phyloP scores from a whole-genome alignment of 176 grass and related monocot species.

The Saccharum spontaneum region DNA sequence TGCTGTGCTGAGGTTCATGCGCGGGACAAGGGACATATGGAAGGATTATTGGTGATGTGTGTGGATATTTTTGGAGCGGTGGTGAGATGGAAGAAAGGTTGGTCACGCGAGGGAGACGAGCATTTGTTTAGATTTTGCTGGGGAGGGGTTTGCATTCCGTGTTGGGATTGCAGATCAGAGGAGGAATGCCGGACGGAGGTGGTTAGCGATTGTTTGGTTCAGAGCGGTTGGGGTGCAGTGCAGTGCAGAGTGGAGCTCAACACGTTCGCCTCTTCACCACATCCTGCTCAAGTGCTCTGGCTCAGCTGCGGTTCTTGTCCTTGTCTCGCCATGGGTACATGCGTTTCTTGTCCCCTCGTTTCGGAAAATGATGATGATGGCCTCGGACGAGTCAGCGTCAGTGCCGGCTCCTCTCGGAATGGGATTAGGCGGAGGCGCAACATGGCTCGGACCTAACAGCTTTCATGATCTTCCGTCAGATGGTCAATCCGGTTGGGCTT shows the following conservation, averaged over 20 bases:
- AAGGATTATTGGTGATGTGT: too few species aligned
- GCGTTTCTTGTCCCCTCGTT: neutral
- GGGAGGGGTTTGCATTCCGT: neutral
- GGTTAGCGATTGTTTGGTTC: slow-evolving; percentile 57
- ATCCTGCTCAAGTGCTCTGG: neutral
- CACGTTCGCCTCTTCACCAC: neutral
- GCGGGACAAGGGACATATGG: too few species aligned
- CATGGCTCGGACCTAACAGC: slow-evolving; percentile 22
- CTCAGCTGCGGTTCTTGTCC: neutral
- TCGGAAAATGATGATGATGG: neutral
- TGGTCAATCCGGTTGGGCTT: slow-evolving; percentile 11
- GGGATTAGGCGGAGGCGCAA: slow-evolving; percentile 47
- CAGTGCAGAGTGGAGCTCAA: neutral
- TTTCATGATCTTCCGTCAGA: neutral
- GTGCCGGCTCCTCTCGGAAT: neutral
- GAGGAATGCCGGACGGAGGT: slow-evolving; percentile 13
- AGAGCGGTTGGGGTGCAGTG: slow-evolving; percentile 42
- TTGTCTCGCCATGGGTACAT: neutral
- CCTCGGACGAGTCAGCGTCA: neutral
- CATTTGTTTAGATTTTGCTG: slow-evolving; percentile 12
- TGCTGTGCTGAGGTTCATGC: too few species aligned
- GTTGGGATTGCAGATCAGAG: neutral
- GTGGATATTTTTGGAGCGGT: too few species aligned
- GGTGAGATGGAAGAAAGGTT: slow-evolving; percentile 38
- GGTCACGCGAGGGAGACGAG: slow-evolving; percentile 42